Base-by-base conservation (phyloP, 2,329 filamentous ascomycete genomes). In the Ciborinia camelliae region DNA sequence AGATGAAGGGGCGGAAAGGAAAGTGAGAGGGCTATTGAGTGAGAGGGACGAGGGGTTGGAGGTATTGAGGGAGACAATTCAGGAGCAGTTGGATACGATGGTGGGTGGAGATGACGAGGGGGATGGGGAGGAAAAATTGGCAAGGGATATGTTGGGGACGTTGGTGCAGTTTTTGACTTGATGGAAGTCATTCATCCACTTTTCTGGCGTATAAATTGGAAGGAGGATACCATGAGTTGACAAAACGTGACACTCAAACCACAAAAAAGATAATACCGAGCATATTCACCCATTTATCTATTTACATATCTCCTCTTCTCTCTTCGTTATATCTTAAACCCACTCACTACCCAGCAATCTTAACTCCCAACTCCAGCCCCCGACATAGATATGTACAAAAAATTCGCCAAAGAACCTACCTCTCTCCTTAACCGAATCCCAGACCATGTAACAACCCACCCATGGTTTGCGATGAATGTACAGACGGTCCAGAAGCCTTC, bases 1-100 rank as follows among this genome's bases (percentile, higher is more conserved):
- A 77, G 95, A 99, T 72, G 82, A 81, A 41, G 92, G 91, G 0
- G 90, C 91, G 1, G 85, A 82, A 71, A 81, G 78, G 64, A 89
- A 82, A 71, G 86, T 97, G 39, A 77, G 81, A 58, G 78, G 81
- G 28, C 77, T 90, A 4, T 78, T 97, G 48, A 85, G 83, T 0
- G 88, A 91, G 66, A 81, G 84, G 26, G 90, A 90, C 69, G 88
- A 91, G 73, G 80, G 81, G 9, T 73, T 96, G 23, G 79, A 74
- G 4, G 80, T 86, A 20, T 77, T 98, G 28, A 86, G 82, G 70
- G 77, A 73, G 23, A 92, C 91, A 30, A 77, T 99, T 55, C 81
- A 87, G 75, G 88, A 63, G n/a, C 52, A 59, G 14, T 50, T 63
- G 35, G 53, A 58, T 41, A 59, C 52, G 20, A 41, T 63, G 53